Base-by-base conservation (phyloP, 306 rosid genomes). In the Quercus cerris region DNA sequence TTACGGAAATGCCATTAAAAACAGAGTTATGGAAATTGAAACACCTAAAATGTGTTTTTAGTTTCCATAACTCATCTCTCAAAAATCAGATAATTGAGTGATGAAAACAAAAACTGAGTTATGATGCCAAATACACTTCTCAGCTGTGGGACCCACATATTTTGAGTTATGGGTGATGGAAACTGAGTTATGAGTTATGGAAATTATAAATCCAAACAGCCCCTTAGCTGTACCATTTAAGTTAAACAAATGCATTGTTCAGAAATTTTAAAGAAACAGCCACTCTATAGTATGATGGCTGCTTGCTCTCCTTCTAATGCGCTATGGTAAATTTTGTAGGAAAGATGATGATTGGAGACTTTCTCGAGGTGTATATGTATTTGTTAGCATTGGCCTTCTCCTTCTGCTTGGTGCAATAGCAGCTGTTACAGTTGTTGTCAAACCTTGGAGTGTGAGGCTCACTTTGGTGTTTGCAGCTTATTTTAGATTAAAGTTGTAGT, bases 261-360 rank as follows among this genome's bases (percentile, higher is more conserved):
- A 35, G 71, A 38, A 59, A 70, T 80, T 69, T 38, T 74, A 71
- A 56, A 18, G 11, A 55, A 25, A 22, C 33, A 71, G 74, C 57
- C 64, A 77, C 70, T 35, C 64, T 72, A 55, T 76, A 79, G 55
- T 75, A 27, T 81, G 57, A 72, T 75, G n/a, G 76, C 66, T 71
- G 70, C 66, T 73, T 86, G 73, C 62, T 83, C 31, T 41, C 63
- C 19, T 81, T 64, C 75, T 31, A 51, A 80, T 61, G 20, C 85
- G 72, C 75, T 59, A 68, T 77, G 81, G 58, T 12, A 72, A 70
- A 67, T 75, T 82, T 90, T 87, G 66, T 86, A 96, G 99, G 99
- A 96, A 90, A 89, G 99, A 96, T 81, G 99, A 96, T 89, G 91
- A 81, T 79, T 96, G 99, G 99, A 96, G 79, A 62, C 99, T 96